A percentile compares a stretch with the other conserved stretches of the same genome.
phyloP scores from a whole-genome alignment of 495 filamentous ascomycete genomes.

The Penicillium alfredii region DNA sequence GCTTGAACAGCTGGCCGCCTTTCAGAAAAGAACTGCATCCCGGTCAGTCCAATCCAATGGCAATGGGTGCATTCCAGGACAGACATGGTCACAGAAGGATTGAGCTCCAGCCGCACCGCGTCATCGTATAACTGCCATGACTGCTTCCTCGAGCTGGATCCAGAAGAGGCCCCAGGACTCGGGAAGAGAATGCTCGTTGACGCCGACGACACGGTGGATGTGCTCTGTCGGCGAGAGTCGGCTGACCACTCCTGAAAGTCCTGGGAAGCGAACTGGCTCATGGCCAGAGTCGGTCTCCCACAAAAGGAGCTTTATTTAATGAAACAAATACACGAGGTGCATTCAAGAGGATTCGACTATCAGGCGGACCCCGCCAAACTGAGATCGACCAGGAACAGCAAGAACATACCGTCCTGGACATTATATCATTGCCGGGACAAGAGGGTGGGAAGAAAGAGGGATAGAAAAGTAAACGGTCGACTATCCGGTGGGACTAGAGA shows the following conservation, averaged over 20 bases:
- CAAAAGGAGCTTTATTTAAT: neutral
- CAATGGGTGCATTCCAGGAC: constrained; percentile 2
- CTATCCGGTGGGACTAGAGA: too few species aligned
- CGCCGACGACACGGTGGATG: constrained; percentile 37
- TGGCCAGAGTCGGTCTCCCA: constrained; percentile 11
- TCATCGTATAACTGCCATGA: constrained; percentile 34
- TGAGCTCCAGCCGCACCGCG: constrained; percentile 31
- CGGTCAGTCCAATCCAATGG: neutral
- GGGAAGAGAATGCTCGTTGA: constrained; percentile 33
- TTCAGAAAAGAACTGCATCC: constrained; percentile 35
- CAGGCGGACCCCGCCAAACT: constrained; percentile 16
- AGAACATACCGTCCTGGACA: constrained; percentile 5
- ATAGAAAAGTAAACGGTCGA: too few species aligned
- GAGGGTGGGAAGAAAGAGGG: constrained; percentile 1
- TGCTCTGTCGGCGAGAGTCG: constrained; percentile 29
- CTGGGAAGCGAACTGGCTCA: constrained; percentile 21
- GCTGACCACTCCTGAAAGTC: constrained; percentile 37
- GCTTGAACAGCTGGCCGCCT: constrained; percentile 34
- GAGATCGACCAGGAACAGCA: constrained; percentile 15
- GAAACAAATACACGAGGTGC: constrained; percentile 6
- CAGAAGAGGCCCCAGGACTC: constrained; percentile 29
- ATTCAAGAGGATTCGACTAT: constrained; percentile 7
- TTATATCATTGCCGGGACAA: neutral
- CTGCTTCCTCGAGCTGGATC: constrained; percentile 28
- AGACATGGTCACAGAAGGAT: constrained; percentile 37